Base-by-base conservation (phyloP, 257 asterid species). In the Leonotis leonurus region DNA sequence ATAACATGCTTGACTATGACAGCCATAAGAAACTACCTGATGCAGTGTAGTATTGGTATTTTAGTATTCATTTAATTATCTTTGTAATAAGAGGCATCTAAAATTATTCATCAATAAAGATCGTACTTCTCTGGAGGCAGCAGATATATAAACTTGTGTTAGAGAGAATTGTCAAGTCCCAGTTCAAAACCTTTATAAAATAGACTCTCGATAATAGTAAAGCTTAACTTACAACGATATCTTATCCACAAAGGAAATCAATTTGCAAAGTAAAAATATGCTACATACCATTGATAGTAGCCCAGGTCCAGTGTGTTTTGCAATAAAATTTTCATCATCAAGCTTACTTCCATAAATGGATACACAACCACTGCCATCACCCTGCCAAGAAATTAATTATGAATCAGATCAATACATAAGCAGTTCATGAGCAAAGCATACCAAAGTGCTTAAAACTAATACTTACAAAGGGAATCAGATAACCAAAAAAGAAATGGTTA, bases 241-340 rank as follows among this genome's bases (percentile, higher is more conserved):
- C n/a, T n/a, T n/a, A n/a, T n/a, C 39, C 18, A 36, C 18, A 51
- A 65, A 62, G 55, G 14, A 33, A 44, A 41, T 30, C 41, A 54
- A 45, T 29, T 11, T 35, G 50, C 8, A 63, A 8, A 40, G 55
- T n/a, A 56, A 21, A 62, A 21, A 49, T n/a, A n/a, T 60, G 24
- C 13, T 13, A 20, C 77, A 29, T 85, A 91, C 98, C 96, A 91
- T 88, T 24, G 98, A 91, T 65, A 91, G 75, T 51, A 91, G 81
- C 37, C 98, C 98, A 21, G 98, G 98, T 56, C 96, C 96, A 51
- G 98, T 91, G 83, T 91, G 98, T 78, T 86, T 91, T 54, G 98
- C 98, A 8, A 70, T 78, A 75, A 91, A 91, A 73, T 88, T 88
- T 81, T 91, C 98, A 74, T 91, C 98, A 60, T 91, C 96, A 48